These are phyloP conservation scores for Boletus tylopilopsis DNA, from an alignment of 768 basidiomycete species.

Conservation along the genomic window DNA sequence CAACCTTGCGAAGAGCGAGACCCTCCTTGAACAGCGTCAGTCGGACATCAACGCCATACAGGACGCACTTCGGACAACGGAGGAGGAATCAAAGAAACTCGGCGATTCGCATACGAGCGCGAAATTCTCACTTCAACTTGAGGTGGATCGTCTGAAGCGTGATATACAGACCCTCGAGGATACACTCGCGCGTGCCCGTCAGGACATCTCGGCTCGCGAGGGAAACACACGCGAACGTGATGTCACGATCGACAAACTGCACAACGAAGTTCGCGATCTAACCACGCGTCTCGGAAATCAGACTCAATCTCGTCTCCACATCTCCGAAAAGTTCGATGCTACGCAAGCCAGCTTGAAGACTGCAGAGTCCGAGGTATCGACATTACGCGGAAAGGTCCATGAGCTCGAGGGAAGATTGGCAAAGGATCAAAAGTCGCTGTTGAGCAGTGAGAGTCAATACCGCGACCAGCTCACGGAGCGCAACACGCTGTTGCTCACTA, in stretches of 20 bases:
- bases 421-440: conserved; percentile 74
- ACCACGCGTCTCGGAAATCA: conserved; percentile 75
- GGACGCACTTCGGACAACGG: conserved; percentile 61
- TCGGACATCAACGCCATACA: conserved; percentile 73
- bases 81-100: conserved; percentile 71
- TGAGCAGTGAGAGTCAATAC: conserved; percentile 74
- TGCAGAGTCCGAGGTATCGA: conserved; percentile 64
- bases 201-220: conserved; percentile 68
- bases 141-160: conserved; percentile 80
- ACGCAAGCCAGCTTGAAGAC: conserved; percentile 57
- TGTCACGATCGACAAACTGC: conserved; percentile 65
- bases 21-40: conserved; percentile 68
- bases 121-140: conserved; percentile 83
- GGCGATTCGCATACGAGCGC: conserved; percentile 85
- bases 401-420: conserved; percentile 79
- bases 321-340: conserved; percentile 85
- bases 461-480: conserved; percentile 91
- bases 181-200: conserved; percentile 66
- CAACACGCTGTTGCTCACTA: conserved; percentile 85
- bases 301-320: conserved; percentile 81
- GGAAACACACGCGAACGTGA: conserved; percentile 66
- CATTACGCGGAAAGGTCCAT: conserved; percentile 55
- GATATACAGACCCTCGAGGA: conserved; percentile 80
- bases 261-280: conserved; percentile 79
- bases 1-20: conserved; percentile 60